A percentile compares a stretch with the other conserved stretches of the same genome.
Evolutionary conservation across 2,329 filamentous ascomycete genomes (phyloP).

Genomic region (Botrytis squamosa): DNA sequence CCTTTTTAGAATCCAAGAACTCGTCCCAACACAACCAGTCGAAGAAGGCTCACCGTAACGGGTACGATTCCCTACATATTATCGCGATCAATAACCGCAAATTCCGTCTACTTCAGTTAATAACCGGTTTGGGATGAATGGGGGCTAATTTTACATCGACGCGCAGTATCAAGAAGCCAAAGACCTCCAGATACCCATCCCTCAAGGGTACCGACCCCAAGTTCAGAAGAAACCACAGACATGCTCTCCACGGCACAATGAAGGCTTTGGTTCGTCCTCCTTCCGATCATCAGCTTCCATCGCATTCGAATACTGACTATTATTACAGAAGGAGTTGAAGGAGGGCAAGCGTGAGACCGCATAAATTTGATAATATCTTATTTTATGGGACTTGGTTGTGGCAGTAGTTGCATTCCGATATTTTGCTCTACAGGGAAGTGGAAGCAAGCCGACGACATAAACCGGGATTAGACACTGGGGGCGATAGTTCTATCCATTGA

Average conservation of each 20-base stretch:
- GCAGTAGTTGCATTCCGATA: constrained; percentile 34
- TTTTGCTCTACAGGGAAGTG: constrained; percentile 31
- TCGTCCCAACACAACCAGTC: constrained; percentile 49
- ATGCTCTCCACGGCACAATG: constrained; percentile 98
- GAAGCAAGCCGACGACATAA: constrained; percentile 30
- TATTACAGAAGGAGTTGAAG: constrained; percentile 86
- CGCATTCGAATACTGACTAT: constrained; percentile 24
- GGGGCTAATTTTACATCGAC: constrained; percentile 13
- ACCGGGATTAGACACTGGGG: constrained; percentile 27
- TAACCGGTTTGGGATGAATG: background rate
- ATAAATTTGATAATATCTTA: constrained; percentile 49
- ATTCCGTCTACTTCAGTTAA: background rate
- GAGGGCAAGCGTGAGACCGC: constrained; percentile 91
- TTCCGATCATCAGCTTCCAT: background rate
- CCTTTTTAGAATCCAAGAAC: constrained; percentile 87
- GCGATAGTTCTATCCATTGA: constrained; percentile 33
- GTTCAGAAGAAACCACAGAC: constrained; percentile 99
- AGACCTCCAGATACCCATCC: constrained; percentile 97
- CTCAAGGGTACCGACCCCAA: constrained; percentile 99
- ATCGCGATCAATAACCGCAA: background rate
- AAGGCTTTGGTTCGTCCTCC: constrained; percentile 75
- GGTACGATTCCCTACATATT: constrained; percentile 58
- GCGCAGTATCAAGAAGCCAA: constrained; percentile 99
- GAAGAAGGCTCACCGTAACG: constrained; percentile 99
- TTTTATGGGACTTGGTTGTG: constrained; percentile 32